Evolutionary conservation across 352 stramenopile genomes (phyloP).

Genomic region (Globisporangium abappressorium): DNA sequence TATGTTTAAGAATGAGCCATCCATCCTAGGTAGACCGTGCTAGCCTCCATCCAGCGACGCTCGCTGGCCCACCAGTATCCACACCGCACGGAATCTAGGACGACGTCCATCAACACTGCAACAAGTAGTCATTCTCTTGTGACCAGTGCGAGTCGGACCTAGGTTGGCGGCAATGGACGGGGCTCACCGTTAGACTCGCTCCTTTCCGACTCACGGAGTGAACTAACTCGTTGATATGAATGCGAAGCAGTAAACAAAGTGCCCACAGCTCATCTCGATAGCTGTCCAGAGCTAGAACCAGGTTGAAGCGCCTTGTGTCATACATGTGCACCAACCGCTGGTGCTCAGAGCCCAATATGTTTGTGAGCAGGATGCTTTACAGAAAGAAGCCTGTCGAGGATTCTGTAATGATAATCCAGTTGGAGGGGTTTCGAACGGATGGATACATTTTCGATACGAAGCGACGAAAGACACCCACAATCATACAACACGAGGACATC

Average conservation of each 20-base stretch:
- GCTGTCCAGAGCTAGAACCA: background rate
- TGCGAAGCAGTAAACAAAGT: background rate
- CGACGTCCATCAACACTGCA: background rate
- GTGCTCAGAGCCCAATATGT: background rate
- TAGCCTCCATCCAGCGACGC: background rate
- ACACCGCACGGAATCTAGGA: background rate
- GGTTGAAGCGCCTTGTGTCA: background rate
- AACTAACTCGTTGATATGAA: background rate
- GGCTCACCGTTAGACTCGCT: background rate
- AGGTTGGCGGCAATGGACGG: background rate
- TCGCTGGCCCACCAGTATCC: background rate
- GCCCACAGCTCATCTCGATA: background rate
- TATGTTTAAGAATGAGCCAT: background rate
- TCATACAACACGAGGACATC: background rate
- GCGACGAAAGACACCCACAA: background rate
- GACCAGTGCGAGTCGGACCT: background rate
- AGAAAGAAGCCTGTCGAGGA: too few species aligned
- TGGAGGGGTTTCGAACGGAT: background rate
- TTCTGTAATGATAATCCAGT: background rate
- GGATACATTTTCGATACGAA: conserved; percentile 2
- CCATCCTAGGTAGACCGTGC: background rate
- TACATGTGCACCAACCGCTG: background rate
- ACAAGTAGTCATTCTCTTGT: too few species aligned
- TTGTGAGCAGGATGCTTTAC: background rate
- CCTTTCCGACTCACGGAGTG: background rate